Percentiles rank a stretch among this genome's conserved stretches.
These are phyloP conservation scores for Fusarium redolens DNA, from an alignment of 2,329 filamentous ascomycete genomes.

Conservation along the genomic window DNA sequence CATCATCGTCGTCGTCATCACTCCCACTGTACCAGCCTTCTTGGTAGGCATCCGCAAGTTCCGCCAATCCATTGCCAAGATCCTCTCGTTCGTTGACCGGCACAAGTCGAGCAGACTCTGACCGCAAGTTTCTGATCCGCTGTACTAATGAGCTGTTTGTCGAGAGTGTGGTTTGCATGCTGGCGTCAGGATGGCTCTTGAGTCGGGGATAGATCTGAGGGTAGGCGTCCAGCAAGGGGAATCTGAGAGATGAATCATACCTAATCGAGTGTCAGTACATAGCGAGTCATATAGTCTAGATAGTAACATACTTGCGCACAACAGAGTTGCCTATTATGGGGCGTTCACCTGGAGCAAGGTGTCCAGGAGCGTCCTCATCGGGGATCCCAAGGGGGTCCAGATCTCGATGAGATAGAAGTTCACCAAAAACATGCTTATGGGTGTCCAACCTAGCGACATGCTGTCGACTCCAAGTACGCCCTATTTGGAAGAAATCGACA, in stretches of 20 bases:
- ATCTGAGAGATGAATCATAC: slow-evolving; percentile 68
- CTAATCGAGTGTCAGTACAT: slow-evolving; percentile 29
- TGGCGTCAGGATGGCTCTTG: slow-evolving; percentile 48
- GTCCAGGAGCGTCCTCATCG: background rate
- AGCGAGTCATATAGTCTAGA: background rate
- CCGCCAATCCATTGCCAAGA: slow-evolving; percentile 82
- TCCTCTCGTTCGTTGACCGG: slow-evolving; percentile 83
- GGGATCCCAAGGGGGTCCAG: slow-evolving; percentile 7
- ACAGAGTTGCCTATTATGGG: slow-evolving; percentile 45
- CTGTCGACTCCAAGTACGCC: slow-evolving; percentile 31
- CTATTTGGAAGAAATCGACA: slow-evolving; percentile 48
- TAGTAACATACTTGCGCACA: slow-evolving; percentile 42
- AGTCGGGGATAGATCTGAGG: slow-evolving; percentile 75
- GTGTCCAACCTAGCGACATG: slow-evolving; percentile 8
- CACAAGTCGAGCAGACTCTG: slow-evolving; percentile 71
- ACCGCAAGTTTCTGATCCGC: slow-evolving; percentile 73
- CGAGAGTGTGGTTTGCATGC: slow-evolving; percentile 70
- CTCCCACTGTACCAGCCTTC: slow-evolving; percentile 87
- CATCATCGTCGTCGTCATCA: slow-evolving; percentile 74
- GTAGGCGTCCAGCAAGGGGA: slow-evolving; percentile 86
- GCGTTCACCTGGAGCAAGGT: slow-evolving; percentile 23
- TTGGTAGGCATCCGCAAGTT: slow-evolving; percentile 88
- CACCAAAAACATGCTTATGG: slow-evolving; percentile 46
- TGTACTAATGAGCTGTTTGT: slow-evolving; percentile 80
- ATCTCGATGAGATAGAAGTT: slow-evolving; percentile 42